Conservation (phyloP, 192 early-diverging fungal genomes). For the Lunasporangiospora selenospora region DNA sequence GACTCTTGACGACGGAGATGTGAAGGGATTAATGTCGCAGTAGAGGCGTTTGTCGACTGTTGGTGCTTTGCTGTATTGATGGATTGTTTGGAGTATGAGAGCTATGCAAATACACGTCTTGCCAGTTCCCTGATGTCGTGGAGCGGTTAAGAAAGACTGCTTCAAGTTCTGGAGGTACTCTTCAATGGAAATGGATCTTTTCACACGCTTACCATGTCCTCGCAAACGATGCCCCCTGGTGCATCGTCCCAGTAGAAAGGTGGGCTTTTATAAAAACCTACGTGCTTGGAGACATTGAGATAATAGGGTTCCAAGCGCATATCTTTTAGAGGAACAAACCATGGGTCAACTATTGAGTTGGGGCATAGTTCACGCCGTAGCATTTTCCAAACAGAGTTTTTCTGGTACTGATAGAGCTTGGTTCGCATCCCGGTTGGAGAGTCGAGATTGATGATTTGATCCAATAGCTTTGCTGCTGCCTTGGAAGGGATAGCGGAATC, state of each 20-base stretch:
- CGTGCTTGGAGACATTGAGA: conserved; percentile 13
- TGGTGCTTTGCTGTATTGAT: conserved; percentile 60
- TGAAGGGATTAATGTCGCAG: conserved; percentile 50
- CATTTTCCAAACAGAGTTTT: conserved; percentile 75
- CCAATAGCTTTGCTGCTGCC: not conserved
- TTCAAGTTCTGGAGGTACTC: no score
- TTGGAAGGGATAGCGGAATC: no score
- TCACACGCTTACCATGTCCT: conserved; percentile 70
- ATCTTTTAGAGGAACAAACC: conserved; percentile 41
- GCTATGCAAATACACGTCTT: conserved; percentile 80
- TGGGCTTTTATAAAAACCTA: conserved; percentile 16
- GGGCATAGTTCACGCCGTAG: conserved; percentile 71
- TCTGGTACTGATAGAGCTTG: conserved; percentile 64
- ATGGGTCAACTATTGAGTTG: conserved; percentile 57
- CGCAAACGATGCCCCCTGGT: conserved; percentile 80
- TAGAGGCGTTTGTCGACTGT: conserved; percentile 40
- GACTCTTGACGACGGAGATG: conserved; percentile 16
- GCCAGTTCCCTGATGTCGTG: conserved; percentile 68
- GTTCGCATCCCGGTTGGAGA: conserved; percentile 54
- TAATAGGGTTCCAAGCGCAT: conserved; percentile 46
- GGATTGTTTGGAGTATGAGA: conserved; percentile 64
- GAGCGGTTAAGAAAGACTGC: not conserved
- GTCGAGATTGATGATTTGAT: not conserved
- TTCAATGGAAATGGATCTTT: not conserved
- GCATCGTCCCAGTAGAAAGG: conserved; percentile 46